Percentiles rank a stretch among this genome's conserved stretches.
These are phyloP conservation scores for Coccomyxa sp. DNA, from an alignment of 139 green algal genomes.

Conservation along the genomic window DNA sequence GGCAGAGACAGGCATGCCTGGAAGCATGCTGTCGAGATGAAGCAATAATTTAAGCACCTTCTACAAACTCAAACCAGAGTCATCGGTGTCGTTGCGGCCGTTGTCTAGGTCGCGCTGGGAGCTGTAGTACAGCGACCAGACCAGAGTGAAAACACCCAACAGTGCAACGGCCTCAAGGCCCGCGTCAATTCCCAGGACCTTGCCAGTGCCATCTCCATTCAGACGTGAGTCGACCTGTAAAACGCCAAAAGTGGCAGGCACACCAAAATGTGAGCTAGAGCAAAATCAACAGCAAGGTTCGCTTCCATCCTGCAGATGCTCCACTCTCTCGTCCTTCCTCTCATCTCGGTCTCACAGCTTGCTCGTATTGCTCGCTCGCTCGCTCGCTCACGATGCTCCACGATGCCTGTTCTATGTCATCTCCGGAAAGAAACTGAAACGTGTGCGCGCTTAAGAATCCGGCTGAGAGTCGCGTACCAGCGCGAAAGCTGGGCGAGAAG, in stretches of 20 bases:
- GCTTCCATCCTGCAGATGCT: neutral
- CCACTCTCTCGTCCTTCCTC: neutral
- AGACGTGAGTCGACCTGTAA: conserved; percentile 37
- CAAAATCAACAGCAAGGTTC: neutral
- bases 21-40: no score
- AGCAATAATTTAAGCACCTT: neutral
- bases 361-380: neutral
- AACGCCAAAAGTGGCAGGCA: neutral
- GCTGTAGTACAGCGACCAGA: neutral
- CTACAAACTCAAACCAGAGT: neutral
- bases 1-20: no score
- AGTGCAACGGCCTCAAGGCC: neutral
- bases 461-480: conserved; percentile 3
- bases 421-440: neutral
- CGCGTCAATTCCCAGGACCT: conserved; percentile 29
- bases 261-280: neutral
- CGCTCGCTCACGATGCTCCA: neutral
- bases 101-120: neutral
- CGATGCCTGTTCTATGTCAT: no score
- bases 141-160: neutral
- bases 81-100: neutral
- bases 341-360: neutral
- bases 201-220: conserved; percentile 36
- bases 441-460: neutral
- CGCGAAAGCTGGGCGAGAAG: conserved; percentile 21